These are phyloP conservation scores for Teunomyces cretensis DNA, from an alignment of 805 yeast species.

Conservation along the genomic window DNA sequence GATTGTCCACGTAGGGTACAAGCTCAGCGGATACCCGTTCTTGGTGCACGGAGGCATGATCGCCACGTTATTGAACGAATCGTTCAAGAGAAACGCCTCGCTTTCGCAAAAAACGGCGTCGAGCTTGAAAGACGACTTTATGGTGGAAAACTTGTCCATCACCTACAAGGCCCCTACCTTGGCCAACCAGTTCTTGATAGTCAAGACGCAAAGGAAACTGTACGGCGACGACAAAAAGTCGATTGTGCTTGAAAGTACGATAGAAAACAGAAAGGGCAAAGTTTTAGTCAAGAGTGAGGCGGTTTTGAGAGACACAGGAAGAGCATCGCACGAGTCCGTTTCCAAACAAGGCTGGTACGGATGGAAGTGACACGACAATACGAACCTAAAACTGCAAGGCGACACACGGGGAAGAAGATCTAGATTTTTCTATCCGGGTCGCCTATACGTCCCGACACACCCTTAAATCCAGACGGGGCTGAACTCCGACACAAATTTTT, in stretches of 20 bases:
- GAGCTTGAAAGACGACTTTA: conserved; percentile 35
- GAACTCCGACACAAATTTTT: too few species aligned
- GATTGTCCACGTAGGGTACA: conserved; percentile 73
- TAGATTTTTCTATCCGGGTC: too few species aligned
- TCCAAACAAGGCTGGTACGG: neutral
- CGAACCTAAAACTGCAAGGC: neutral
- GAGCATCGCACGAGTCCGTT: conserved; percentile 14
- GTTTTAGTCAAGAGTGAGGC: conserved; percentile 60
- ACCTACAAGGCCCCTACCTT: conserved; percentile 70
- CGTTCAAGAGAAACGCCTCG: conserved; percentile 56
- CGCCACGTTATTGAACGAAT: conserved; percentile 78
- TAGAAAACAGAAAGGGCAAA: conserved; percentile 54
- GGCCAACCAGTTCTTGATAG: conserved; percentile 72
- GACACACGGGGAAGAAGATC: too few species aligned
- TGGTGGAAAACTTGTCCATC: conserved; percentile 47
- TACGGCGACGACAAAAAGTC: conserved; percentile 28
- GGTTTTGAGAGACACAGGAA: conserved; percentile 38
- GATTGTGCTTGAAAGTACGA: conserved; percentile 47
- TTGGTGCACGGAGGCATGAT: conserved; percentile 86
- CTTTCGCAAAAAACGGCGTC: conserved; percentile 35
- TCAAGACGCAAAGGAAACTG: conserved; percentile 48
- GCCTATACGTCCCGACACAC: too few species aligned
- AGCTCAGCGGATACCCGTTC: conserved; percentile 83
- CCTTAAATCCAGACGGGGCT: too few species aligned
- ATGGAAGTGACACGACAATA: neutral